phyloP scores from a whole-genome alignment of 2,329 filamentous ascomycete species.

The Trichoderma brevicompactum region DNA sequence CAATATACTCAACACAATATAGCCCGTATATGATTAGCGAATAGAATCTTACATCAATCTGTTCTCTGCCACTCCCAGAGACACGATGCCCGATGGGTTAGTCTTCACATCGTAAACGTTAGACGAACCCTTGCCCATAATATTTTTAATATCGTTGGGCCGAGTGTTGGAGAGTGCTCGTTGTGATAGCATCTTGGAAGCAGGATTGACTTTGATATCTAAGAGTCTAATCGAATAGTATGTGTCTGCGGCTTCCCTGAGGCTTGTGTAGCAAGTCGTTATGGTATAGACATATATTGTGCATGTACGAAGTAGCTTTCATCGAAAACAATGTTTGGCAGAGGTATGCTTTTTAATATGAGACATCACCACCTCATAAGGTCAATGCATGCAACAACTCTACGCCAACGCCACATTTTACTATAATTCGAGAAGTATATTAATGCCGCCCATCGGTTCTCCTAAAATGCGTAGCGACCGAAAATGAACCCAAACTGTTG shows the following conservation, averaged over 20 bases:
- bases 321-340: neutral
- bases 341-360: neutral
- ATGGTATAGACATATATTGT: neutral
- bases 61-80: constrained; percentile 5
- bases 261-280: neutral
- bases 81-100: constrained; percentile 6
- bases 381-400: too few relatives aligned
- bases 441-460: neutral
- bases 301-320: neutral
- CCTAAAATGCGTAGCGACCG: too few relatives aligned
- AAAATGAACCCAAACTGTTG: neutral
- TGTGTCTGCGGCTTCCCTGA: neutral
- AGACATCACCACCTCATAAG: neutral
- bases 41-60: constrained; percentile 1
- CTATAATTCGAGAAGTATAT: neutral
- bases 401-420: too few relatives aligned
- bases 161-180: constrained; percentile 1
- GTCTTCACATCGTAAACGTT: neutral
- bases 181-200: constrained; percentile 6
- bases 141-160: constrained; percentile 2
- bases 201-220: neutral
- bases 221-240: neutral
- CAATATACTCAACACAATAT: neutral
- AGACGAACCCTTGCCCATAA: neutral
- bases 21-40: too few relatives aligned